These are phyloP conservation scores for Ophiostoma ips DNA, from an alignment of 2,329 filamentous ascomycete genomes.

Conservation along the genomic window DNA sequence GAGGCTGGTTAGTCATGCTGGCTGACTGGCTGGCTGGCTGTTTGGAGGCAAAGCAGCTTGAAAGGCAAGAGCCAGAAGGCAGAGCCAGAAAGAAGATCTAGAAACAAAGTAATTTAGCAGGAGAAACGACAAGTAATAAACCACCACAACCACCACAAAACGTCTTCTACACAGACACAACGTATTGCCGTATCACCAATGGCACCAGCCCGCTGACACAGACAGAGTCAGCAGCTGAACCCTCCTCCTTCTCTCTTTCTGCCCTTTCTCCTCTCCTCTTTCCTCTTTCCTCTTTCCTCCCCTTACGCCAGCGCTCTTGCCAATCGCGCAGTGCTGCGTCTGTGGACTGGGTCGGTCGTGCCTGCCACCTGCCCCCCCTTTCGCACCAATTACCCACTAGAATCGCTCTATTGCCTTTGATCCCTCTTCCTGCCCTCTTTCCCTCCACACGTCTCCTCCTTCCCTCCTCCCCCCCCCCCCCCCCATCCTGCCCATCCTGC, in stretches of 20 bases:
- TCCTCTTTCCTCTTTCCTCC: not conserved
- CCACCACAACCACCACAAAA: no score
- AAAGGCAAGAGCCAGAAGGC: no score
- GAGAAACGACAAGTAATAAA: no score
- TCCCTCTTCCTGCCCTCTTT: constrained; percentile 1
- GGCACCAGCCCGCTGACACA: no score
- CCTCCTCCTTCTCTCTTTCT: not conserved
- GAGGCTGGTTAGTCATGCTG: no score
- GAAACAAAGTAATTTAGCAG: no score
- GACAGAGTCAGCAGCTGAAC: no score
- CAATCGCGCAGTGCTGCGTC: not conserved
- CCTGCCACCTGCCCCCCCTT: constrained; percentile 3
- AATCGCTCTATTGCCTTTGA: not conserved
- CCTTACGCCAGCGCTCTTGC: not conserved
- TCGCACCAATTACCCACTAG: not conserved
- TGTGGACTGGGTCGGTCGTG: not conserved
- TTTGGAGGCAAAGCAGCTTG: no score
- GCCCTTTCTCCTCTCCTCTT: not conserved
- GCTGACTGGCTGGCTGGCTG: no score
- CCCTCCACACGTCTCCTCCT: not conserved
- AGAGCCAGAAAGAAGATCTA: no score
- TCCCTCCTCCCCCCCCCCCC: not conserved
- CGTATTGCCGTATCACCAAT: no score
- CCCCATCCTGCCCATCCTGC: constrained; percentile 4
- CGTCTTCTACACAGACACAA: no score